Conservation (phyloP, 2,329 filamentous ascomycete species). For the Botrytis elliptica region DNA sequence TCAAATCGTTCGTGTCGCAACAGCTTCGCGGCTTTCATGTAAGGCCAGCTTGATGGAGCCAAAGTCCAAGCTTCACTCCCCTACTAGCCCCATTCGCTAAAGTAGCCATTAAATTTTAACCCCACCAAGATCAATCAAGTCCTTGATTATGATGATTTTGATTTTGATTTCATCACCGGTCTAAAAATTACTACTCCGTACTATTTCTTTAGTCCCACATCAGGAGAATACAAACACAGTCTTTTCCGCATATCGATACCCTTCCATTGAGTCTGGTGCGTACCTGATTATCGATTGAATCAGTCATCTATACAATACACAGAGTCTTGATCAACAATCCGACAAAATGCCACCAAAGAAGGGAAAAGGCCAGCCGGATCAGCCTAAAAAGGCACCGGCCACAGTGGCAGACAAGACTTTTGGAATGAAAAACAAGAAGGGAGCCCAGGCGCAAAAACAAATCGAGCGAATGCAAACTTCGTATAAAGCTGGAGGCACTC, state of each 20-base stretch:
- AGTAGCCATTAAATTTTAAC: slow-evolving; percentile 29
- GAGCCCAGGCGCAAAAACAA: slow-evolving; percentile 81
- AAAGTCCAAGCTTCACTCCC: slow-evolving; percentile 18
- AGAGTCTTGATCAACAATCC: slow-evolving; percentile 11
- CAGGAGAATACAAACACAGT: slow-evolving; percentile 29
- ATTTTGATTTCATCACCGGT: slow-evolving; percentile 10
- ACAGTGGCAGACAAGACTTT: slow-evolving; percentile 91
- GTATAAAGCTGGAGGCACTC: slow-evolving; percentile 69
- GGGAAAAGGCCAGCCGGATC: slow-evolving; percentile 47
- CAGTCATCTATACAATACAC: neutral
- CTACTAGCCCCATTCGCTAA: slow-evolving; percentile 31
- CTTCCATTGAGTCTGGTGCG: neutral
- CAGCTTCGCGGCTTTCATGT: slow-evolving; percentile 16
- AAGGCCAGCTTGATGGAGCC: slow-evolving; percentile 39
- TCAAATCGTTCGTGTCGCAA: slow-evolving; percentile 19
- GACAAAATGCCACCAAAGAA: slow-evolving; percentile 73
- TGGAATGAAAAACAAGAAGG: slow-evolving; percentile 99
- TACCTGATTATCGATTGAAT: neutral
- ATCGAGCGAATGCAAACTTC: slow-evolving; percentile 81
- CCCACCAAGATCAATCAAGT: slow-evolving; percentile 31
- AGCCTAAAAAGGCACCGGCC: slow-evolving; percentile 52
- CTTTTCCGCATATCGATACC: slow-evolving; percentile 32
- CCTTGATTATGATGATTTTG: slow-evolving; percentile 24
- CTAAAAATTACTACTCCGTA: neutral
- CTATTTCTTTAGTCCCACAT: slow-evolving; percentile 5